Evolutionary conservation across 1,284 basidiomycete genomes (phyloP).

Genomic region (Sparassis latifolia): DNA sequence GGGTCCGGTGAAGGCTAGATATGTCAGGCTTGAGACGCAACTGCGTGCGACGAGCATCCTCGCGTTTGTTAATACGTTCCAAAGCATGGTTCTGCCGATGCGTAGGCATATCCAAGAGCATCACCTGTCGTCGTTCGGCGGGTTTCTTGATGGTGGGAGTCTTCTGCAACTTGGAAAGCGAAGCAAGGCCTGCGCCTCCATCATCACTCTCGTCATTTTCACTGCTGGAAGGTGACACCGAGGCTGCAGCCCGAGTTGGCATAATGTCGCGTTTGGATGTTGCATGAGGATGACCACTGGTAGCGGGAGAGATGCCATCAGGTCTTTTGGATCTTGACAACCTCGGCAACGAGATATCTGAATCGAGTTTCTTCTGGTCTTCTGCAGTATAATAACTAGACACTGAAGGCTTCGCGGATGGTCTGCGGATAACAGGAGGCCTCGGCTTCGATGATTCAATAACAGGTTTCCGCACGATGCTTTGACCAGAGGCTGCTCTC

Average conservation of each 20-base stretch:
- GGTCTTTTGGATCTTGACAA: conserved; percentile 10
- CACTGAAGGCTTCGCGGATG: conserved; percentile 15
- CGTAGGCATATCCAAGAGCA: conserved; percentile 55
- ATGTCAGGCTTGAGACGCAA: conserved; percentile 82
- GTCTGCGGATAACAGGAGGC: not conserved
- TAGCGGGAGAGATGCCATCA: not conserved
- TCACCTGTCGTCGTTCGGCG: conserved; percentile 61
- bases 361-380: conserved; percentile 32
- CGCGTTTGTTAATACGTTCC: conserved; percentile 46
- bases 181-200: conserved; percentile 54
- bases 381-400: conserved; percentile 28
- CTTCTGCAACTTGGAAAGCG: conserved; percentile 59
- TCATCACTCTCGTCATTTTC: conserved; percentile 47
- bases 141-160: conserved; percentile 53
- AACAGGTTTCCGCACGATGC: conserved; percentile 5
- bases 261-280: conserved; percentile 9
- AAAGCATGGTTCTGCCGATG: conserved; percentile 35
- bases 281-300: not conserved
- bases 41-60: conserved; percentile 58
- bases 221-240: conserved; percentile 20
- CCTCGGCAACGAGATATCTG: conserved; percentile 15
- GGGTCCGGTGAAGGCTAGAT: conserved; percentile 69
- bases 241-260: conserved; percentile 20
- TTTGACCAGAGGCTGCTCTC: conserved; percentile 6
- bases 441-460: not conserved